Conservation (phyloP, 495 filamentous ascomycete species). For the Aspergillus baeticus region DNA sequence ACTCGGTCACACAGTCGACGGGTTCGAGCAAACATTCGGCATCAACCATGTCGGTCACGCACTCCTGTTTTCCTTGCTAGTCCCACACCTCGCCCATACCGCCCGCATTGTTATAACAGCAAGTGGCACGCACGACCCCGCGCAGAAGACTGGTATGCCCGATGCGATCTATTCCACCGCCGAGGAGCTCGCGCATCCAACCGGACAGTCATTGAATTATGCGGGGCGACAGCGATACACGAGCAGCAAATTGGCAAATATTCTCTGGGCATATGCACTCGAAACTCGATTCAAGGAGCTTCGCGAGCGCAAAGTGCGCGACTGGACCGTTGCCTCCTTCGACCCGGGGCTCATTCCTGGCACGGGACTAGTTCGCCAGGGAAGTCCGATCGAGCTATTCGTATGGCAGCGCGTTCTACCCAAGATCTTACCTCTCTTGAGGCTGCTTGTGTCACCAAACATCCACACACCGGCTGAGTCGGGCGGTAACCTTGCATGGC, state of each 20-base stretch:
- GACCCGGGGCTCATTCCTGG: slow-evolving; percentile 4
- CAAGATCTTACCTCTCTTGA: not conserved
- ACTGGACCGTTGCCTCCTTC: slow-evolving; percentile 5
- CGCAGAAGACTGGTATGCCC: slow-evolving; percentile 5
- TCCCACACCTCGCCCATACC: not conserved
- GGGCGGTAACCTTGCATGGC: not conserved
- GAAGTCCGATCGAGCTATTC: not conserved
- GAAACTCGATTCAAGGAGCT: not conserved
- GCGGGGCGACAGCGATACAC: slow-evolving; percentile 6
- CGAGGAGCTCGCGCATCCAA: slow-evolving; percentile 7
- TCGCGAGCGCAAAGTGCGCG: not conserved
- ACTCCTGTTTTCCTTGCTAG: slow-evolving; percentile 3
- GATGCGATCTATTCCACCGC: slow-evolving; percentile 1
- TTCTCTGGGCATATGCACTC: slow-evolving; percentile 5
- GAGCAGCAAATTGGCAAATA: slow-evolving; percentile 3
- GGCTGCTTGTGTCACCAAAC: not conserved
- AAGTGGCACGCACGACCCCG: slow-evolving; percentile 9
- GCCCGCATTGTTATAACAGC: slow-evolving; percentile 4
- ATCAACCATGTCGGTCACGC: slow-evolving; percentile 9
- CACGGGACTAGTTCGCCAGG: not conserved
- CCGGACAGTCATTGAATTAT: not conserved
- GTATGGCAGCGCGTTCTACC: not conserved
- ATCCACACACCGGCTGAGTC: slow-evolving; percentile 1
- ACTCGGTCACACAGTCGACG: slow-evolving; percentile 2
- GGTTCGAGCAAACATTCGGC: slow-evolving; percentile 6